A percentile compares a stretch with the other conserved stretches of the same genome.
Conservation (phyloP, 2,329 filamentous ascomycete species). For the Dryadomyces quercivorus region DNA sequence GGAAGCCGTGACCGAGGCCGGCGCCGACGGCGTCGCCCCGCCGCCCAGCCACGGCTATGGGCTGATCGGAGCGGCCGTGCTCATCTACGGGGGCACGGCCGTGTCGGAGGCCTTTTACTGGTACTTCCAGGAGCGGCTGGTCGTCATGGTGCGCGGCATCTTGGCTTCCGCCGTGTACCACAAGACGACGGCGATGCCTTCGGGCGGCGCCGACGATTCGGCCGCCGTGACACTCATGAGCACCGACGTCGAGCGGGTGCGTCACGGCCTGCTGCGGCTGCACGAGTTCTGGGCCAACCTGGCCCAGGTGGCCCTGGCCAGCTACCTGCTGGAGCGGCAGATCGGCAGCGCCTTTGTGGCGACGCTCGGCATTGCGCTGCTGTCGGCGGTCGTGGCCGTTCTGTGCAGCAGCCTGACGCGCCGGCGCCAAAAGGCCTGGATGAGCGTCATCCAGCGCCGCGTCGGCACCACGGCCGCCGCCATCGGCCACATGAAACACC, state of each 20-base stretch:
- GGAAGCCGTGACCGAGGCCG: slow-evolving; percentile 7
- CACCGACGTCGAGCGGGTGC: slow-evolving; percentile 19
- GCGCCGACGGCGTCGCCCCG: not conserved
- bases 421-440: slow-evolving; percentile 13
- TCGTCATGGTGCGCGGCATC: slow-evolving; percentile 18
- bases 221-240: slow-evolving; percentile 21
- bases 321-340: slow-evolving; percentile 12
- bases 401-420: not conserved
- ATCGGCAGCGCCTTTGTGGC: slow-evolving; percentile 11
- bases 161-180: slow-evolving; percentile 21
- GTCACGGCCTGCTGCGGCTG: slow-evolving; percentile 12
- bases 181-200: slow-evolving; percentile 16
- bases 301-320: slow-evolving; percentile 11
- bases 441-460: slow-evolving; percentile 14
- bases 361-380: slow-evolving; percentile 10
- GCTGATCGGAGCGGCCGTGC: slow-evolving; percentile 26
- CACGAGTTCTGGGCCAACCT: slow-evolving; percentile 17
- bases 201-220: slow-evolving; percentile 9
- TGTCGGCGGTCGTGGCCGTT: not conserved
- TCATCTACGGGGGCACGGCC: slow-evolving; percentile 29
- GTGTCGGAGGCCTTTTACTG: slow-evolving; percentile 25
- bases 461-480: slow-evolving; percentile 16
- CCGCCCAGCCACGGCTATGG: slow-evolving; percentile 23
- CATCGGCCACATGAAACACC: slow-evolving; percentile 24
- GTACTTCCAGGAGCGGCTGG: slow-evolving; percentile 24